Conservation (phyloP, 2,329 filamentous ascomycete species). For the Fusarium oxysporum region DNA sequence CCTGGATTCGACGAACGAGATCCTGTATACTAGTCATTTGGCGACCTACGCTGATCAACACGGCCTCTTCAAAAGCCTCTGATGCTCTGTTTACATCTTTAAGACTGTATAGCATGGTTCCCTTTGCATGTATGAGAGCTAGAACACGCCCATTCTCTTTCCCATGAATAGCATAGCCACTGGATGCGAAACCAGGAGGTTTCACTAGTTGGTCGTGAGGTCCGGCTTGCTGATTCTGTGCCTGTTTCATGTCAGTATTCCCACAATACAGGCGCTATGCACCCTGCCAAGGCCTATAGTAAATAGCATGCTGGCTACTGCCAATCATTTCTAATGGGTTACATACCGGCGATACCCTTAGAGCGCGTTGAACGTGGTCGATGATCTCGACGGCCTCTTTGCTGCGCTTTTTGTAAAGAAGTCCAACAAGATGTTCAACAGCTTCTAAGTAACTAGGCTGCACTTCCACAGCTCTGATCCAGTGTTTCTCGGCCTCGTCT, state of each 20-base stretch:
- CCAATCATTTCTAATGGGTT: slow-evolving; percentile 7
- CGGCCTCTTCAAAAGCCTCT: slow-evolving; percentile 92
- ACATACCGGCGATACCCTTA: slow-evolving; percentile 60
- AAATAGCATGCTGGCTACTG: slow-evolving; percentile 2
- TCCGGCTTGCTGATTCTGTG: slow-evolving; percentile 38
- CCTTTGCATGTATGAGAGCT: slow-evolving; percentile 94
- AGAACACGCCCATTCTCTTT: slow-evolving; percentile 93
- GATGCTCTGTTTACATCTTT: slow-evolving; percentile 86
- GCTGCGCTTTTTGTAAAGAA: slow-evolving; percentile 85
- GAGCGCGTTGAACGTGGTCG: slow-evolving; percentile 80
- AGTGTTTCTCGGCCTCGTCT: slow-evolving; percentile 86
- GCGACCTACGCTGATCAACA: slow-evolving; percentile 85
- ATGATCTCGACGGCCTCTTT: slow-evolving; percentile 90
- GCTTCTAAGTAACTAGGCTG: slow-evolving; percentile 93
- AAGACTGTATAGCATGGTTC: slow-evolving; percentile 95
- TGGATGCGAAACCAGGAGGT: slow-evolving; percentile 49
- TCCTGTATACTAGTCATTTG: slow-evolving; percentile 77
- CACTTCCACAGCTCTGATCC: slow-evolving; percentile 84
- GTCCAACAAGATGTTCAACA: slow-evolving; percentile 90
- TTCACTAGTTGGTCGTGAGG: slow-evolving; percentile 35
- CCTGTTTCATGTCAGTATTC: slow-evolving; percentile 42
- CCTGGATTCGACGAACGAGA: slow-evolving; percentile 82
- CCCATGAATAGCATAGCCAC: slow-evolving; percentile 84
- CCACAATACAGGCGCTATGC: slow-evolving; percentile 14
- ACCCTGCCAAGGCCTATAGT: slow-evolving; percentile 20